Percentiles rank a stretch among this genome's conserved stretches.
phyloP scores from a whole-genome alignment of 2,329 filamentous ascomycete genomes.

The Tolypocladium endophyticum region DNA sequence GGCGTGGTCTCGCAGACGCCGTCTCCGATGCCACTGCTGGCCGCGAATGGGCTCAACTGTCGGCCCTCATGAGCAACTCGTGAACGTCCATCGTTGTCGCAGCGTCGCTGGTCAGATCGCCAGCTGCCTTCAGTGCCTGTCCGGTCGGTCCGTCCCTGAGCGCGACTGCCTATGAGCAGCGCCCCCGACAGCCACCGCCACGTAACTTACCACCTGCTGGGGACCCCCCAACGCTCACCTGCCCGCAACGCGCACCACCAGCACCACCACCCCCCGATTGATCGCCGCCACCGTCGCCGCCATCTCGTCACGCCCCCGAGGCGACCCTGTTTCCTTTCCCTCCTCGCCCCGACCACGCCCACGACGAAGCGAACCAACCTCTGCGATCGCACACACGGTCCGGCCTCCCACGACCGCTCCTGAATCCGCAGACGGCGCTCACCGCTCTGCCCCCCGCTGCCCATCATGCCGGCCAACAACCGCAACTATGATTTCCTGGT shows the following conservation, averaged over 20 bases:
- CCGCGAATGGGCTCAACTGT: neutral
- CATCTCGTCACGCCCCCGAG: neutral
- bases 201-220: neutral
- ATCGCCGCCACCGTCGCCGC: neutral
- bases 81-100: neutral
- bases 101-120: neutral
- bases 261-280: neutral
- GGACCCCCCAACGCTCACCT: neutral
- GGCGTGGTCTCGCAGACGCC: neutral
- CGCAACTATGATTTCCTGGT: slow-evolving; percentile 99
- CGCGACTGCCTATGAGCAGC: neutral
- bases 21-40: neutral
- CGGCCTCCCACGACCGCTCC: neutral
- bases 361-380: neutral
- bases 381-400: neutral
- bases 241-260: neutral
- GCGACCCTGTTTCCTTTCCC: neutral
- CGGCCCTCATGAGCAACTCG: neutral
- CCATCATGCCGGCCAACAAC: slow-evolving; percentile 80
- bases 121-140: neutral
- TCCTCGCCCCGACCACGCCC: neutral
- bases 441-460: slow-evolving; percentile 4
- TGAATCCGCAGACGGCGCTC: neutral
- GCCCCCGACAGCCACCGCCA: neutral
- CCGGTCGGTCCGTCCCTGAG: neutral